Evolutionary conservation across 805 yeast genomes (phyloP).

Genomic region (Schizosaccharomyces lindneri): DNA sequence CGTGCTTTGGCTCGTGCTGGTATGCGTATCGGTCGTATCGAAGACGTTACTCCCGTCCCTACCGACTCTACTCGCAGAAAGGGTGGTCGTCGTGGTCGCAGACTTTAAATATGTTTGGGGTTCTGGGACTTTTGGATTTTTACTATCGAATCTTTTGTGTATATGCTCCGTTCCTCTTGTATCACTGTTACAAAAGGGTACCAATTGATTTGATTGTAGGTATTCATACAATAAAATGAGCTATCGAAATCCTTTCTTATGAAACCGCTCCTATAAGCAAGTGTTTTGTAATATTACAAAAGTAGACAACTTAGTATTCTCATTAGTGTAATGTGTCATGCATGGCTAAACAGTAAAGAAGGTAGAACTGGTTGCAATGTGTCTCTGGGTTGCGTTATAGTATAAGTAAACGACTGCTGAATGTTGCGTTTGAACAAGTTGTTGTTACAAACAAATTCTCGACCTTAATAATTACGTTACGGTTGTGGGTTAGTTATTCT

Average conservation of each 20-base stretch:
- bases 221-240: no score
- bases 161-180: neutral
- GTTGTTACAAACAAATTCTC: no score
- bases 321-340: no score
- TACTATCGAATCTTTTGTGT: neutral
- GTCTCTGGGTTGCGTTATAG: no score
- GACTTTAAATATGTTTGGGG: slow-evolving; percentile 33
- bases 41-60: slow-evolving; percentile 99
- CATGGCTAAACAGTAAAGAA: no score
- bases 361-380: no score
- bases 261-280: neutral
- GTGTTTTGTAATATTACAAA: neutral
- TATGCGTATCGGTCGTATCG: slow-evolving; percentile 97
- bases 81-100: slow-evolving; percentile 99
- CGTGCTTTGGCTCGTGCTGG: slow-evolving; percentile 99
- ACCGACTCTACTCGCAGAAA: slow-evolving; percentile 98
- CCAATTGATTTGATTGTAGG: no score
- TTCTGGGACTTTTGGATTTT: neutral
- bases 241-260: neutral
- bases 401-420: no score
- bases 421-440: no score
- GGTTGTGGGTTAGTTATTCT: no score
- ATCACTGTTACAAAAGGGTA: neutral
- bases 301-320: no score
- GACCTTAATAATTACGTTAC: no score